A percentile compares a stretch with the other conserved stretches of the same genome.
Conservation (phyloP, 805 yeast genomes). For the Komagataella pseudopastoris region DNA sequence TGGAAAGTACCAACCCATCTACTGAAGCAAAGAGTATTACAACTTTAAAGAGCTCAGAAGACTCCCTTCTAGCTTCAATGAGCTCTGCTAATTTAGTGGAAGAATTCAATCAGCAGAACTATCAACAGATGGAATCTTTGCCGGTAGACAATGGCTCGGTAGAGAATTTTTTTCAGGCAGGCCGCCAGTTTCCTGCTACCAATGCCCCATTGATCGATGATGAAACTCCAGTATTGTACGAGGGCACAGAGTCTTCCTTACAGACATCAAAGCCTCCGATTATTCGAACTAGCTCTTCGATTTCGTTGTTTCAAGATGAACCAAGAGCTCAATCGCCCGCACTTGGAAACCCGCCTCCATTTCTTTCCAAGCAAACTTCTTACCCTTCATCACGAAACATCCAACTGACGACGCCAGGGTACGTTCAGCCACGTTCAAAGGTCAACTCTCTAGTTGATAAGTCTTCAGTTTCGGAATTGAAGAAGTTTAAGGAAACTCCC, state of each 20-base stretch:
- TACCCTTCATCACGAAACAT: neutral
- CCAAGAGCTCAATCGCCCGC: neutral
- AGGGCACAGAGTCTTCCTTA: neutral
- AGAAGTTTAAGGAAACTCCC: slow-evolving; percentile 1
- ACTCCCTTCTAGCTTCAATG: neutral
- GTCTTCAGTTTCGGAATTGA: neutral
- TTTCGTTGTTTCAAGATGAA: neutral
- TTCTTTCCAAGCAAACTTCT: neutral
- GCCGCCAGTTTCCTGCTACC: neutral
- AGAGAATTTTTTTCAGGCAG: neutral
- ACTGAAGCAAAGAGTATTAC: neutral
- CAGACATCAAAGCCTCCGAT: neutral
- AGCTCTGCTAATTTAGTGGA: neutral
- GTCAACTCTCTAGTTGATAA: neutral
- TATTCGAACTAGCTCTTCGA: neutral
- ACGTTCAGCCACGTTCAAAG: neutral
- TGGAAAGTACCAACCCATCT: neutral
- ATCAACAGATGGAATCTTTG: neutral
- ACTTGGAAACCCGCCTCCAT: neutral
- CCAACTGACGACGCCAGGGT: neutral
- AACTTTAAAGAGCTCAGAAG: neutral
- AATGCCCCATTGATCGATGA: neutral
- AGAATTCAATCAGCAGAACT: neutral
- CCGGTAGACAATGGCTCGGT: neutral
- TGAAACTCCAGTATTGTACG: neutral